Percentiles rank a stretch among this genome's conserved stretches.
Conservation (phyloP, 352 stramenopile species). For the Peronospora belbahrii region DNA sequence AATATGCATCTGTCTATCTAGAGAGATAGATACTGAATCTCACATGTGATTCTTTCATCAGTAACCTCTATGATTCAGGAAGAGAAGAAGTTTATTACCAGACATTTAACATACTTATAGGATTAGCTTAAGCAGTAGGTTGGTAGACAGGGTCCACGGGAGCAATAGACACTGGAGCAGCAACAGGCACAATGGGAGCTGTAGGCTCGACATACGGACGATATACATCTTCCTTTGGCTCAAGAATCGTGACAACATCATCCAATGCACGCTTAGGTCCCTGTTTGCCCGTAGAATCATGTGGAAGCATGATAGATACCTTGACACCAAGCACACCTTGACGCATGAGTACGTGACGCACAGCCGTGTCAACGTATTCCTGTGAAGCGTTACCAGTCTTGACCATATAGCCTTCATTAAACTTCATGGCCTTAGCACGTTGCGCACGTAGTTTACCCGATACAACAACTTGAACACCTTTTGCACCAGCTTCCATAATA, state of each 20-base stretch:
- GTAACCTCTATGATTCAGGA: conserved; percentile 23
- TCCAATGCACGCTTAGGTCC: conserved; percentile 97
- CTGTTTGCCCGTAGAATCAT: conserved; percentile 95
- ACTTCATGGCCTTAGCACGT: conserved; percentile 99
- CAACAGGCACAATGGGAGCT: conserved; percentile 36
- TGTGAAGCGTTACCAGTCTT: conserved; percentile 97
- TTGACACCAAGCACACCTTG: conserved; percentile 99
- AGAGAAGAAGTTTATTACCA: conserved; percentile 19
- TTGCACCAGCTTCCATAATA: conserved; percentile 98
- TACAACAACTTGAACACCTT: conserved; percentile 99
- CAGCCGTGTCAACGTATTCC: conserved; percentile 98
- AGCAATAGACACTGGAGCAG: conserved; percentile 22
- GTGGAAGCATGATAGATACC: conserved; percentile 98
- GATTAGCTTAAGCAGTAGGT: conserved; percentile 45
- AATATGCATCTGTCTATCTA: too few species aligned
- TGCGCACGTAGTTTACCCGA: conserved; percentile 98
- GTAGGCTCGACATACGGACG: conserved; percentile 76
- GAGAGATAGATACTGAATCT: too few species aligned
- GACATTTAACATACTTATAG: conserved; percentile 22
- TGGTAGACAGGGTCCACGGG: conserved; percentile 41
- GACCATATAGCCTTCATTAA: conserved; percentile 99
- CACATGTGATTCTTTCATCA: too few species aligned
- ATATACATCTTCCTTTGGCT: conserved; percentile 96
- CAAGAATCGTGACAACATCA: conserved; percentile 98
- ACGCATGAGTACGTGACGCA: conserved; percentile 98